Evolutionary conservation across 2,329 filamentous ascomycete species (phyloP).

Genomic region (Thielaviopsis punctulata): DNA sequence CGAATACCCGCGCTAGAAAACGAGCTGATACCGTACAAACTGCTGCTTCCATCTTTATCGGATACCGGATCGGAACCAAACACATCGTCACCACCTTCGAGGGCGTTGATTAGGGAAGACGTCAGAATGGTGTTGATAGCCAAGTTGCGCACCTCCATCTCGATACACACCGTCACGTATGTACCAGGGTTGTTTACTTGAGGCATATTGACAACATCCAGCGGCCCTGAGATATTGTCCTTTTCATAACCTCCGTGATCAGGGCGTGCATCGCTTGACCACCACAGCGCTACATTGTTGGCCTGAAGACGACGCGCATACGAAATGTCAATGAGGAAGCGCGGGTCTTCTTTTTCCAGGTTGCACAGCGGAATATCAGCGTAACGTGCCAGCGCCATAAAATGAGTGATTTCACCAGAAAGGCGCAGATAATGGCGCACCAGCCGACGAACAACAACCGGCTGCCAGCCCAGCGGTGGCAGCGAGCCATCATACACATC

Average conservation of each 20-base stretch:
- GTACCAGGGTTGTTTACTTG: constrained; percentile 84
- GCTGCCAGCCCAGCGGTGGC: constrained; percentile 86
- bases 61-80: constrained; percentile 60
- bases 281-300: constrained; percentile 92
- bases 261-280: constrained; percentile 71
- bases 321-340: constrained; percentile 87
- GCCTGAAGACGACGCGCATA: constrained; percentile 81
- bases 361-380: constrained; percentile 93
- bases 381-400: constrained; percentile 75
- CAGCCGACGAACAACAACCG: constrained; percentile 68
- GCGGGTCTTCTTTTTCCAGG: constrained; percentile 80
- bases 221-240: constrained; percentile 66
- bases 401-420: constrained; percentile 80
- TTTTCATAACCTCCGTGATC: constrained; percentile 94
- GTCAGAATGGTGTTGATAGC: constrained; percentile 97
- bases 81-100: constrained; percentile 77
- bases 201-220: constrained; percentile 84
- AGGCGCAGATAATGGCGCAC: constrained; percentile 83
- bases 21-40: constrained; percentile 32
- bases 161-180: constrained; percentile 90
- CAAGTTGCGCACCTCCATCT: constrained; percentile 82
- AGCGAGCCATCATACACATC: constrained; percentile 73
- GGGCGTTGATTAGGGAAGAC: constrained; percentile 88
- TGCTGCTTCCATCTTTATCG: constrained; percentile 23
- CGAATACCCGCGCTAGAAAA: constrained; percentile 84